Evolutionary conservation across 768 basidiomycete genomes (phyloP).

Genomic region (Podaxis mareebaensis): DNA sequence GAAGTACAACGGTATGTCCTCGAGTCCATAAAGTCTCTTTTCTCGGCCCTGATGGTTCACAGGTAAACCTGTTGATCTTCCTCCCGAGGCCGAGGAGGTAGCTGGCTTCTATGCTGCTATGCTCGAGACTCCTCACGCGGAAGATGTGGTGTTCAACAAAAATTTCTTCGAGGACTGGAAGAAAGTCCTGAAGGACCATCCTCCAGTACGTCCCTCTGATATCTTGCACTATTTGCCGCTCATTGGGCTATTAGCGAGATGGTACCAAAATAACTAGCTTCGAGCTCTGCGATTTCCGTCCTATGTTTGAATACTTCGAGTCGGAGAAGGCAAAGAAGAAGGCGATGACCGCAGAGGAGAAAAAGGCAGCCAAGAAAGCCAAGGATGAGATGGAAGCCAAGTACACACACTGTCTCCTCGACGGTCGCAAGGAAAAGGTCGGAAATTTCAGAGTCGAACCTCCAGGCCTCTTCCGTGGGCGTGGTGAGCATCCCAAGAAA

Average conservation of each 20-base stretch:
- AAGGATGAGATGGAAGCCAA: conserved; percentile 84
- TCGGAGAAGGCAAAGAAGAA: conserved; percentile 93
- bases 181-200: conserved; percentile 71
- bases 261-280: conserved; percentile 75
- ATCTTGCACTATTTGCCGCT: background rate
- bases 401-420: conserved; percentile 84
- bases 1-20: conserved; percentile 83
- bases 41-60: conserved; percentile 15
- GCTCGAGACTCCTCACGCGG: conserved; percentile 89
- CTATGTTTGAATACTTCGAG: conserved; percentile 93
- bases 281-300: conserved; percentile 87
- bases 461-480: conserved; percentile 96
- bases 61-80: conserved; percentile 81
- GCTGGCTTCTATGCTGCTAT: conserved; percentile 95
- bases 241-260: conserved; percentile 49
- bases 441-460: conserved; percentile 99
- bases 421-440: conserved; percentile 96
- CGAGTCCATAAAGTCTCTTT: conserved; percentile 4
- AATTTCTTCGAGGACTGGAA: conserved; percentile 97
- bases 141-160: conserved; percentile 84
- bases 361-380: conserved; percentile 86
- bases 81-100: conserved; percentile 90
- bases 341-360: conserved; percentile 77
- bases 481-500: conserved; percentile 98
- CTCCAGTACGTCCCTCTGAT: conserved; percentile 63